Evolutionary conservation across 1,139 yeast genomes (phyloP).

Genomic region (Torulaspora globosa): DNA sequence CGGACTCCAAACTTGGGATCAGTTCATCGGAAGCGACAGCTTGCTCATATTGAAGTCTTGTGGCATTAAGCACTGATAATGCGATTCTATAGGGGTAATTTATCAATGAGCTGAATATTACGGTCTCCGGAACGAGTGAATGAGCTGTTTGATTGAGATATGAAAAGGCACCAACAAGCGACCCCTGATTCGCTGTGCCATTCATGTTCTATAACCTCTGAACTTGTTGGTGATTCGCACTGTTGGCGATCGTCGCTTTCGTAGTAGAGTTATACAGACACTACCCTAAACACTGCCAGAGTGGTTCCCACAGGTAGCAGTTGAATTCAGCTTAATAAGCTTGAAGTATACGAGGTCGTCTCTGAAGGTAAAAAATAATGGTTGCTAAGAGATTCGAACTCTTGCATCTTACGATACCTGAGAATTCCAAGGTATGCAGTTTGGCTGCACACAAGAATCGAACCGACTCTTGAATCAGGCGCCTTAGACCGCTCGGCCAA

Average conservation of each 20-base stretch:
- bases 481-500: slow-evolving; percentile 34
- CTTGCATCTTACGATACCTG: slow-evolving; percentile 33
- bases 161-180: slow-evolving; percentile 12
- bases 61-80: slow-evolving; percentile 18
- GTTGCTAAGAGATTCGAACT: slow-evolving; percentile 33
- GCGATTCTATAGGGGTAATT: slow-evolving; percentile 22
- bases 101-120: slow-evolving; percentile 15
- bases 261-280: not conserved
- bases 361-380: slow-evolving; percentile 16
- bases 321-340: not conserved
- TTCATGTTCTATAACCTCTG: slow-evolving; percentile 7
- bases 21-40: slow-evolving; percentile 13
- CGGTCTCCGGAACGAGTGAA: slow-evolving; percentile 14
- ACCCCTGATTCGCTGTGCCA: slow-evolving; percentile 3
- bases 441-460: slow-evolving; percentile 15
- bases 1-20: slow-evolving; percentile 13
- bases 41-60: slow-evolving; percentile 16
- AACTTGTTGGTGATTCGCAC: not conserved
- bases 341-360: no score
- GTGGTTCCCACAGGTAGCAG: not conserved
- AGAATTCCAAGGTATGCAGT: slow-evolving; percentile 20
- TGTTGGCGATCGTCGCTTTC: not conserved
- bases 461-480: slow-evolving; percentile 28
- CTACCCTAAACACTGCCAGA: not conserved
- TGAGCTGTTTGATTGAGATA: slow-evolving; percentile 20